Conservation (phyloP, 78 protist genomes). For the Dictyostelium brefeldianum region DNA sequence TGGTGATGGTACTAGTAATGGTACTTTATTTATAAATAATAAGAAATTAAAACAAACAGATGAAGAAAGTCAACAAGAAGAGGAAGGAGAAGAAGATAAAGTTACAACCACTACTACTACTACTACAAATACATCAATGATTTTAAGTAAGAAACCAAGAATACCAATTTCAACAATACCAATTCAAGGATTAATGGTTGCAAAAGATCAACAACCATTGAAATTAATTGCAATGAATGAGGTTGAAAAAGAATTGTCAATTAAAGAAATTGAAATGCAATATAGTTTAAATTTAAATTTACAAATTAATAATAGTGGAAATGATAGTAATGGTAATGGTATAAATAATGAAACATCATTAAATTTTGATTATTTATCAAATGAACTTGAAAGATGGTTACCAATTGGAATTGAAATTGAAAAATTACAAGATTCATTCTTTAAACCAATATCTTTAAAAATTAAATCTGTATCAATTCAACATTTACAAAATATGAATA, state of each 20-base stretch:
- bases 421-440: not conserved
- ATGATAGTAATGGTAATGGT: not conserved
- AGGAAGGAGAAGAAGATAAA: not conserved
- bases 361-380: not conserved
- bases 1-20: not conserved
- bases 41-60: not conserved
- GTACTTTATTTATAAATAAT: not conserved
- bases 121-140: not conserved
- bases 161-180: slow-evolving; percentile 57
- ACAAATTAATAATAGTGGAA: not conserved
- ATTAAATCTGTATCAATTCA: slow-evolving; percentile 8
- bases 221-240: slow-evolving; percentile 52
- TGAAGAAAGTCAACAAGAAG: not conserved
- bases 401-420: slow-evolving; percentile 19
- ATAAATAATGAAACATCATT: not conserved
- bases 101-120: not conserved
- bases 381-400: slow-evolving; percentile 7
- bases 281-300: slow-evolving; percentile 2
- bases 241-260: slow-evolving; percentile 38
- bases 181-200: slow-evolving; percentile 58
- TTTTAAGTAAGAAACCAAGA: slow-evolving; percentile 22
- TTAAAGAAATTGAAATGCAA: slow-evolving; percentile 45
- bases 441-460: slow-evolving; percentile 15
- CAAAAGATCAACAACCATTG: slow-evolving; percentile 22
- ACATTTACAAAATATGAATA: not conserved